A percentile compares a stretch with the other conserved stretches of the same genome.
phyloP scores from a whole-genome alignment of 2,329 filamentous ascomycete species.

The Didymella sp. region DNA sequence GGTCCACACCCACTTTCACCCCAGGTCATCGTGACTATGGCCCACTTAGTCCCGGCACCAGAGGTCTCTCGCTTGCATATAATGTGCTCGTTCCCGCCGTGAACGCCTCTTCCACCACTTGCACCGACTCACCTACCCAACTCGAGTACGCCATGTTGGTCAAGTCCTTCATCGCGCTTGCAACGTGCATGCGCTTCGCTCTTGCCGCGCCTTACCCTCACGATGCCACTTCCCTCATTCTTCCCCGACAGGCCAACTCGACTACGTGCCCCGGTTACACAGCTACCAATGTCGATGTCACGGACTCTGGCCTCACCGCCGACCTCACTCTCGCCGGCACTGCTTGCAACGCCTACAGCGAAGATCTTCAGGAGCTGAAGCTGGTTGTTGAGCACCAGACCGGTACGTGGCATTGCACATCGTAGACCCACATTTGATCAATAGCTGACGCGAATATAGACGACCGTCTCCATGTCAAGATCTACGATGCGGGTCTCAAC shows the following conservation, averaged over 20 bases:
- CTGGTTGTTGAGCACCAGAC: conserved; percentile 68
- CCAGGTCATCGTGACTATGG: conserved; percentile 14
- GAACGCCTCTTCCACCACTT: not conserved
- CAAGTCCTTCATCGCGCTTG: conserved; percentile 26
- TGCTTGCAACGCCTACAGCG: conserved; percentile 67
- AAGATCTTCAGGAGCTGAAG: conserved; percentile 63
- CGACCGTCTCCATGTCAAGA: conserved; percentile 75
- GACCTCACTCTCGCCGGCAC: conserved; percentile 72
- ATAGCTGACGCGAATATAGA: conserved; percentile 52
- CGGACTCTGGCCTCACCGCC: conserved; percentile 67
- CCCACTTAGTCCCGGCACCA: conserved; percentile 17
- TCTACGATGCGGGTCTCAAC: conserved; percentile 71
- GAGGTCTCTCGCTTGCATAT: conserved; percentile 6
- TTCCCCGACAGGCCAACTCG: conserved; percentile 39
- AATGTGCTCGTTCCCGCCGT: conserved; percentile 3
- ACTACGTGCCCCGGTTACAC: conserved; percentile 72
- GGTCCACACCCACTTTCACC: conserved; percentile 9
- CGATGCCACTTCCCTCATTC: conserved; percentile 10
- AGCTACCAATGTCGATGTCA: conserved; percentile 65
- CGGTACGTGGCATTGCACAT: conserved; percentile 49
- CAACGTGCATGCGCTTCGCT: conserved; percentile 23
- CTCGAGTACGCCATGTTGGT: conserved; percentile 27
- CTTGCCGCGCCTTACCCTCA: conserved; percentile 28
- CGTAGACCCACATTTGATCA: not conserved
- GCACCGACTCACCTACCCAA: conserved; percentile 4